Evolutionary conservation across 1,284 basidiomycete genomes (phyloP).

Genomic region (Ceratobasidium sp.): DNA sequence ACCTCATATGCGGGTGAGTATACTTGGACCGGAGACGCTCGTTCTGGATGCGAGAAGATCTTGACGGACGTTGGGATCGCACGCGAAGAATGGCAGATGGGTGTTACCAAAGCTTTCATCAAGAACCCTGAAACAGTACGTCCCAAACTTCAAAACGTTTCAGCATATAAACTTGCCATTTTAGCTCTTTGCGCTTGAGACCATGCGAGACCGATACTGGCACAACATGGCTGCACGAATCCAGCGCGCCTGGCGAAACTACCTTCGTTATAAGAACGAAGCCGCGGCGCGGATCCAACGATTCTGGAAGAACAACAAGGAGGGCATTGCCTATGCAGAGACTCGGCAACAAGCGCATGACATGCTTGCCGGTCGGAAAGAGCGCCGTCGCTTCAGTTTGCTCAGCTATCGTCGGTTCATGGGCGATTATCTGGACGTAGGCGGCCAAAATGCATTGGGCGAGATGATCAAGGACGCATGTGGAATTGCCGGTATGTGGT

Average conservation of each 20-base stretch:
- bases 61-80: constrained; percentile 94
- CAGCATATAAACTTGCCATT: constrained; percentile 21
- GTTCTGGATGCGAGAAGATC: constrained; percentile 92
- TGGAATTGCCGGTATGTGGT: constrained; percentile 70
- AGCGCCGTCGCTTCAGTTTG: constrained; percentile 91
- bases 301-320: constrained; percentile 99
- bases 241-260: constrained; percentile 95
- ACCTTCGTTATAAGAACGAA: constrained; percentile 93
- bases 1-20: constrained; percentile 99
- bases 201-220: constrained; percentile 99
- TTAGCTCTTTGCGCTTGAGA: constrained; percentile 96
- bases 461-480: constrained; percentile 79
- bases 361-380: constrained; percentile 89
- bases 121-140: constrained; percentile 97
- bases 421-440: constrained; percentile 96
- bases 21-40: constrained; percentile 91
- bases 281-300: constrained; percentile 95
- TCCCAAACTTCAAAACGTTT: not conserved
- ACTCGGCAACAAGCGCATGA: constrained; percentile 94
- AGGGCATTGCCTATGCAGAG: constrained; percentile 86
- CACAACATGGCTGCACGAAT: constrained; percentile 99
- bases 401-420: constrained; percentile 94
- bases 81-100: constrained; percentile 99
- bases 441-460: constrained; percentile 80
- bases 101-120: constrained; percentile 98